These are phyloP conservation scores for Symmetrospora coprosmae DNA, from an alignment of 768 basidiomycete species.

Conservation along the genomic window DNA sequence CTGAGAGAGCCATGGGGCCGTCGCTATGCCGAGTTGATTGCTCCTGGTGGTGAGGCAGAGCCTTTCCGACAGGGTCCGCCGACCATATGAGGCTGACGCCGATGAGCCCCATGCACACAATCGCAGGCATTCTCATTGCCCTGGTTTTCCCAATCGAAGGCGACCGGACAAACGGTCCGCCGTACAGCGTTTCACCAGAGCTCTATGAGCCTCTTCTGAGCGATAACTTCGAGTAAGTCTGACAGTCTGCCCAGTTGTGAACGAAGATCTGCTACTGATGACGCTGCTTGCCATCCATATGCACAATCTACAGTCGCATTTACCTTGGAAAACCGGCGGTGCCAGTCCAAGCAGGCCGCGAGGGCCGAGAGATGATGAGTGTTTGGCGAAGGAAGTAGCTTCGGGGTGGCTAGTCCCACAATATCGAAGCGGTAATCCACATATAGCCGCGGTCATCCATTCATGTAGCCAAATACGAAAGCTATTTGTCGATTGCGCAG, in stretches of 20 bases:
- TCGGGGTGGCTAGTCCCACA: no score
- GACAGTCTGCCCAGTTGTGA: no score
- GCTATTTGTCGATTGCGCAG: no score
- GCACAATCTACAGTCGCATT: constrained; percentile 3
- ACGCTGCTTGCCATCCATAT: no score
- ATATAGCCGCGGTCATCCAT: no score
- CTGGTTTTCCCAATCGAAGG: constrained; percentile 34
- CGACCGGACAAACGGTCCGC: constrained; percentile 45
- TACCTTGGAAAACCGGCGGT: constrained; percentile 16
- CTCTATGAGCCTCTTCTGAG: constrained; percentile 47
- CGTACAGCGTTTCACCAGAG: constrained; percentile 49
- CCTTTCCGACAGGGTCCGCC: no score
- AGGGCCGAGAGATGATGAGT: constrained; percentile 22
- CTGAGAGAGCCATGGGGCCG: constrained; percentile 47
- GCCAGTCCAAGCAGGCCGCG: constrained; percentile 8
- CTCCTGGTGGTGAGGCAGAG: constrained; percentile 51
- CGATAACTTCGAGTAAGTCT: constrained; percentile 28
- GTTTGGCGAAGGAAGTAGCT: constrained; percentile 19
- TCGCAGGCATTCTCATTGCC: constrained; percentile 2
- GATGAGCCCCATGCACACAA: no score
- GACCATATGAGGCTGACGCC: no score
- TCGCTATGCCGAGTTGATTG: constrained; percentile 47
- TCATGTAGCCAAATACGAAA: no score
- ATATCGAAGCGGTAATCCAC: no score
- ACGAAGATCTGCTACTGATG: no score